These are phyloP conservation scores for Blastosporella zonata DNA, from an alignment of 1,284 basidiomycete genomes.

Conservation along the genomic window DNA sequence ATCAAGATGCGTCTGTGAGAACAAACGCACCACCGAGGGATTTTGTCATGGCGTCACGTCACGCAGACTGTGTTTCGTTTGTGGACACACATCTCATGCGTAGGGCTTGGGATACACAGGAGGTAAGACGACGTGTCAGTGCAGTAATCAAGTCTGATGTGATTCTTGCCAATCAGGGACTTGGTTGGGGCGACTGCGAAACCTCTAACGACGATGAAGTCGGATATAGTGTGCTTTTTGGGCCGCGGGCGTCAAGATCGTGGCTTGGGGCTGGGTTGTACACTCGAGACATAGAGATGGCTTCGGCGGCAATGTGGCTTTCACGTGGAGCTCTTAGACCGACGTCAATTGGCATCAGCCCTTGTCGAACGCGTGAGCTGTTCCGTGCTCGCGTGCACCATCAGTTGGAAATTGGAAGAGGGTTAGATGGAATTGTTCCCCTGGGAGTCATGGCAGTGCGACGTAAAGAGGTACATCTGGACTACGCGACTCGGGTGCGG, in stretches of 20 bases:
- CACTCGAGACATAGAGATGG: slow-evolving; percentile 47
- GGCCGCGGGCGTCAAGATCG: slow-evolving; percentile 24
- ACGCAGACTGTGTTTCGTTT: slow-evolving; percentile 50
- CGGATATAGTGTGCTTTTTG: slow-evolving; percentile 46
- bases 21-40: slow-evolving; percentile 7
- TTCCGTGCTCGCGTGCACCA: slow-evolving; percentile 43
- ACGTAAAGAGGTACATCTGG: slow-evolving; percentile 49
- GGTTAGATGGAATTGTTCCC: slow-evolving; percentile 36
- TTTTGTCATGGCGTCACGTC: slow-evolving; percentile 17
- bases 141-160: no score
- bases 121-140: slow-evolving; percentile 42
- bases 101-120: slow-evolving; percentile 32
- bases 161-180: slow-evolving; percentile 16
- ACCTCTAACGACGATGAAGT: slow-evolving; percentile 55
- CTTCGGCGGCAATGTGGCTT: slow-evolving; percentile 39
- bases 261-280: slow-evolving; percentile 24
- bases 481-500: slow-evolving; percentile 72
- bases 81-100: slow-evolving; percentile 51
- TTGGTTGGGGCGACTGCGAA: slow-evolving; percentile 22
- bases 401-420: slow-evolving; percentile 38
- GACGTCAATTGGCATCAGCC: slow-evolving; percentile 29
- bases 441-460: slow-evolving; percentile 30
- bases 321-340: slow-evolving; percentile 42
- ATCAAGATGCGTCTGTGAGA: slow-evolving; percentile 7
- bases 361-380: slow-evolving; percentile 29